Conservation (phyloP, 768 basidiomycete species). For the Serendipita sp. region DNA sequence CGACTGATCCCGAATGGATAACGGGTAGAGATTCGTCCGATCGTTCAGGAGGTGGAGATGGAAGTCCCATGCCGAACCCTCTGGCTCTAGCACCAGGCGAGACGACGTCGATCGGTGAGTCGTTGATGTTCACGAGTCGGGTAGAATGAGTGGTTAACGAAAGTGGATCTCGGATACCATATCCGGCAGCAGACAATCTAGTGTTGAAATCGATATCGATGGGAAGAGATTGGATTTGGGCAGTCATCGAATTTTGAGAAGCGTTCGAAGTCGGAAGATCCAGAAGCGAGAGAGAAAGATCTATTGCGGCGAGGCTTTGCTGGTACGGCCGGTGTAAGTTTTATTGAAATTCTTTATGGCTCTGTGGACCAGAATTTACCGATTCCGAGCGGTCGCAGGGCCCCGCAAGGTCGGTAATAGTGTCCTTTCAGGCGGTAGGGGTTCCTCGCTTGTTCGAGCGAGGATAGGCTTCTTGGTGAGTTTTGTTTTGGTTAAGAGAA, state of each 20-base stretch:
- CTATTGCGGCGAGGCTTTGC: too few relatives aligned
- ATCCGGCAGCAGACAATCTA: background rate
- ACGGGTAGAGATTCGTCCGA: background rate
- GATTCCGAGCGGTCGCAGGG: conserved; percentile 5
- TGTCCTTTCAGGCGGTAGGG: conserved; percentile 2
- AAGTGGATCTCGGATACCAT: background rate
- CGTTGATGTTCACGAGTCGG: background rate
- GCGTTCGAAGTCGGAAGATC: background rate
- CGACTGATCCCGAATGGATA: background rate
- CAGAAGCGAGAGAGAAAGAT: too few relatives aligned
- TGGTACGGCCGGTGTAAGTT: background rate
- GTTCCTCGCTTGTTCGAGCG: background rate
- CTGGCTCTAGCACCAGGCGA: background rate
- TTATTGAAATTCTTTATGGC: background rate
- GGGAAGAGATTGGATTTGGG: conserved; percentile 1
- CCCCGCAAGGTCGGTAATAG: conserved; percentile 3
- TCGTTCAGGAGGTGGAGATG: background rate
- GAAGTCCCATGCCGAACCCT: background rate
- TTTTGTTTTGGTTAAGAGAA: background rate
- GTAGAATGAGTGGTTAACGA: background rate
- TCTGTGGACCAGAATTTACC: conserved; percentile 2
- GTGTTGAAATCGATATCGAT: background rate
- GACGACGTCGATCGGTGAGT: background rate
- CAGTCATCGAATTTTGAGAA: conserved; percentile 3
- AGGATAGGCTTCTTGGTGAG: background rate